phyloP scores from a whole-genome alignment of 2,329 filamentous ascomycete species.

The Epichloe elymi region DNA sequence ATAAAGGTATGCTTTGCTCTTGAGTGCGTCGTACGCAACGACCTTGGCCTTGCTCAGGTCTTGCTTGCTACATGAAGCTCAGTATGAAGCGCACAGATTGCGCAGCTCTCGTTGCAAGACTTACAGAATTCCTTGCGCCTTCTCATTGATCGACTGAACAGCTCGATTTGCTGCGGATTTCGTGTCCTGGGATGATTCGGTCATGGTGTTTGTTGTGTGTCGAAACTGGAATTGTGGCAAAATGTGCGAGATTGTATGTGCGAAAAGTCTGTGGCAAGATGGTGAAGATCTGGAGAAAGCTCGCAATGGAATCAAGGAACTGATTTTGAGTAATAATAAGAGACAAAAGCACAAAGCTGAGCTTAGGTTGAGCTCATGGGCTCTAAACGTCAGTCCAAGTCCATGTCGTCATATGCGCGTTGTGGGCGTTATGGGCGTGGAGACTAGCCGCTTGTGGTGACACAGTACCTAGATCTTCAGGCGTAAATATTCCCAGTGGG shows the following conservation, averaged over 20 bases:
- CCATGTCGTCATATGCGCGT: conserved; percentile 4
- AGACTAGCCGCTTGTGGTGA: too few species aligned
- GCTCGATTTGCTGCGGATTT: conserved; percentile 19
- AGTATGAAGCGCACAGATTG: background rate
- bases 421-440: too few species aligned
- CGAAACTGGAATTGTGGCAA: background rate
- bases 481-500: too few species aligned
- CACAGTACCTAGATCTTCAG: too few species aligned
- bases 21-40: conserved; percentile 54
- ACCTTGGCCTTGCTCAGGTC: conserved; percentile 56
- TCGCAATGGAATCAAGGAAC: background rate
- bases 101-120: background rate
- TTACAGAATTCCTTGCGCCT: conserved; percentile 38
- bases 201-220: conserved; percentile 4
- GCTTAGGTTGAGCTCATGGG: background rate
- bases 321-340: background rate
- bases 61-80: conserved; percentile 35
- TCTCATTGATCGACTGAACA: conserved; percentile 27
- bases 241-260: background rate
- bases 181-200: conserved; percentile 7
- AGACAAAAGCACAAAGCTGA: background rate
- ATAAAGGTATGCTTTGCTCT: conserved; percentile 72
- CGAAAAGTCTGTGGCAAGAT: background rate
- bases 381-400: background rate
- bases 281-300: background rate